Conservation (phyloP, 2,329 filamentous ascomycete genomes). For the Juglanconis sp. region DNA sequence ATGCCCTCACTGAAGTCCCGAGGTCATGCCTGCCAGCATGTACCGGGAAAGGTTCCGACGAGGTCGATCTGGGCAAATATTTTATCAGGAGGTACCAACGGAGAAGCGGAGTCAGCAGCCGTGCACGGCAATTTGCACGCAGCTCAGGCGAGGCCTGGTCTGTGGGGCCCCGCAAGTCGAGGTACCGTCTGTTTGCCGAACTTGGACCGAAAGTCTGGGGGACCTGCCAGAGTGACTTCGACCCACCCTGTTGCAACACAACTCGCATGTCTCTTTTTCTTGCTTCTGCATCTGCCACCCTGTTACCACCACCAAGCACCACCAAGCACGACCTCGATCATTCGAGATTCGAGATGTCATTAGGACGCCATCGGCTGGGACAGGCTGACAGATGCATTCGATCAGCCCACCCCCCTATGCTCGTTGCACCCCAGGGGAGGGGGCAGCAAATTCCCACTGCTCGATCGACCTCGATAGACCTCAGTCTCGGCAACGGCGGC, state of each 20-base stretch:
- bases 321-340: neutral
- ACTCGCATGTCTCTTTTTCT: no score
- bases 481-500: no score
- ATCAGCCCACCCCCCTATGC: neutral
- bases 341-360: neutral
- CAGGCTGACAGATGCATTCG: neutral
- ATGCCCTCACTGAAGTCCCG: neutral
- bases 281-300: neutral
- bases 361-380: neutral
- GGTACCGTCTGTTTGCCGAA: neutral
- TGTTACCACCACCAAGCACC: no score
- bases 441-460: no score
- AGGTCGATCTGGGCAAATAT: neutral
- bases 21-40: neutral
- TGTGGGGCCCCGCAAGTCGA: neutral
- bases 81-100: neutral
- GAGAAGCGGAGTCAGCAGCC: neutral
- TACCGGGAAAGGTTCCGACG: neutral
- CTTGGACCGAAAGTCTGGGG: neutral
- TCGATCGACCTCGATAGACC: no score
- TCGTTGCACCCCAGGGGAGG: neutral
- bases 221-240: no score
- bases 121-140: neutral
- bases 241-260: no score
- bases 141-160: neutral